Evolutionary conservation across 331 rosid species (phyloP), one percentile per base, ranked within the genome.

Genomic region (Malus hybrid): DNA sequence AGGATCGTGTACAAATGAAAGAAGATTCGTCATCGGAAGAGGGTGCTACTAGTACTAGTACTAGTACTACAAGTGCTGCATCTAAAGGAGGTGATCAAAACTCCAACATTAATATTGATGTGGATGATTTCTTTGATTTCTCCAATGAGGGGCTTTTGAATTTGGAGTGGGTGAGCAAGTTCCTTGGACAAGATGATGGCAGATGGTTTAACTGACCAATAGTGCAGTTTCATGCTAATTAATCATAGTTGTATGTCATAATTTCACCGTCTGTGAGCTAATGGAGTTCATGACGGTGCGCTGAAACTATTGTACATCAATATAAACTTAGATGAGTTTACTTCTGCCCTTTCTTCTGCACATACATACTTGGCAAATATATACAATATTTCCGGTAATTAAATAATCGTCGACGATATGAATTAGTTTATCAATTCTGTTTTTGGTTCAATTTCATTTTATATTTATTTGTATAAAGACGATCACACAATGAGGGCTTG

Each of bases 51-150:
- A 52, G 57, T 50, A 50, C 56, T 9, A 8, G 46, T 39, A 39
- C 46, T 48, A 52, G 46, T 39, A 39, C 12, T 39, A 10, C 57
- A 15, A 52, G 57, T 52, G 57, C 22, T 61, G 46, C 52, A 42
- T 28, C 70, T n/a, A 63, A 63, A 63, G 77, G 59, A 39, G 77
- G 77, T 20, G 68, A 7, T 33, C 79, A 78, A 71, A 67, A 65
- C 22, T 67, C 84, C 24, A 62, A 74, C 29, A 50, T 22, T 20
- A 59, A 77, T 39, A 78, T 82, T 46, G 82, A 84, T 70, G 80
- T 78, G 5, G 80, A 87, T 48, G 82, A 69, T 7, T 82, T 87
- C 82, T 82, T 84, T 73, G 87, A 82, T 80, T 84, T 84, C 80
- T 87, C 88, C 2, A 20, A 69, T 12, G 85, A 87, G 50, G 86